Conservation (phyloP, 106 monocot species). For the Triglochin maritima region DNA sequence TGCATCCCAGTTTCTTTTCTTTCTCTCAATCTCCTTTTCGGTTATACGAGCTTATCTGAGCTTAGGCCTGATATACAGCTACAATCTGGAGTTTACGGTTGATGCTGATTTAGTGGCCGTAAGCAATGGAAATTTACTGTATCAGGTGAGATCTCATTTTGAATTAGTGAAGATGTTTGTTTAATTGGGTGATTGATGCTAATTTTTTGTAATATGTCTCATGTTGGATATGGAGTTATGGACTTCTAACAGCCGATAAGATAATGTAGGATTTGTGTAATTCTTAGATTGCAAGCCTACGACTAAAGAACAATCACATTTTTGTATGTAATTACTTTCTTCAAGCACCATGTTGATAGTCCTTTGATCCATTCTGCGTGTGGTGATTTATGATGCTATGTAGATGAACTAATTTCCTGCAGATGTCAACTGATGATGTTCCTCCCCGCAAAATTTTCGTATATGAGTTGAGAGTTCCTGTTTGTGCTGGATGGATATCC, state of each 20-base stretch:
- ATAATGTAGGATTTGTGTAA: no score
- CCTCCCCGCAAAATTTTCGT: constrained; percentile 85
- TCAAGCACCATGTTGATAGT: no score
- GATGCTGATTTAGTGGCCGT: constrained; percentile 68
- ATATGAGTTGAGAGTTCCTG: constrained; percentile 65
- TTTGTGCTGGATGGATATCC: constrained; percentile 80
- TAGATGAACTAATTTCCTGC: constrained; percentile 8
- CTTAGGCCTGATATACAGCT: constrained; percentile 32
- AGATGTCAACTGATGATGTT: constrained; percentile 75
- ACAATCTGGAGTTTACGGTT: constrained; percentile 91
- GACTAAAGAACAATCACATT: no score
- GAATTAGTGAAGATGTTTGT: no score
- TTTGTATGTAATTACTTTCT: no score
- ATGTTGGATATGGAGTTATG: no score
- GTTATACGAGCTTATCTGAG: background rate
- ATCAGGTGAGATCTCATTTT: constrained; percentile 39
- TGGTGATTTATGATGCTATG: background rate
- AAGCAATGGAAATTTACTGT: constrained; percentile 82
- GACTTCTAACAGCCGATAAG: no score
- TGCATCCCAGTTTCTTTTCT: background rate
- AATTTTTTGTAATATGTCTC: no score
- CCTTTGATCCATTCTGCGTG: background rate
- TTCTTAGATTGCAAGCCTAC: no score
- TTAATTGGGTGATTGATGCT: no score
- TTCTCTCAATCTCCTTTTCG: background rate